A percentile compares a stretch with the other conserved stretches of the same genome.
These are phyloP conservation scores for Urochloa ruziziensis DNA, from an alignment of 176 grass and related monocot genomes.

Conservation along the genomic window DNA sequence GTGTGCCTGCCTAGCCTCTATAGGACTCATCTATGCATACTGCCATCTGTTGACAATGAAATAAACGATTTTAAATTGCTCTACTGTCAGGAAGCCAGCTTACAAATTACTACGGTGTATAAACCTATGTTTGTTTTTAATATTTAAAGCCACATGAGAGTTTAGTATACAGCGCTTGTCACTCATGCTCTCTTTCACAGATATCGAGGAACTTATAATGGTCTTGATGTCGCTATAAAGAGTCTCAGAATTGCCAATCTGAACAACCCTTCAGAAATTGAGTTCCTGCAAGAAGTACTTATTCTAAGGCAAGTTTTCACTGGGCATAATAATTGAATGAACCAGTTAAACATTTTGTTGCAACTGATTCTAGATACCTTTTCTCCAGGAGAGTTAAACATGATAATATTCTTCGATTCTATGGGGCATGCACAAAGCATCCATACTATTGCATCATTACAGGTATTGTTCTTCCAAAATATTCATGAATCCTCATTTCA, in stretches of 20 bases:
- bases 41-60: constrained; percentile 15
- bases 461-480: no score
- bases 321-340: constrained; percentile 6
- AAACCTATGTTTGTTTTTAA: background rate
- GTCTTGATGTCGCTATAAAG: constrained; percentile 80
- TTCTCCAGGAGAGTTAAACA: no score
- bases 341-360: background rate
- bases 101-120: background rate
- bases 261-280: constrained; percentile 51
- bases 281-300: constrained; percentile 84
- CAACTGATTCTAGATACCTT: no score
- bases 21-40: background rate
- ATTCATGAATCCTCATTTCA: no score
- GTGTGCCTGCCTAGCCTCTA: background rate
- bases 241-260: constrained; percentile 59
- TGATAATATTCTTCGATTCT: no score
- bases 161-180: background rate
- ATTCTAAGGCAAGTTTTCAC: constrained; percentile 79
- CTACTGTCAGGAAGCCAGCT: background rate
- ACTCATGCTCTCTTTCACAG: constrained; percentile 41
- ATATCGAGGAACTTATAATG: constrained; percentile 66
- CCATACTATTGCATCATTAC: no score
- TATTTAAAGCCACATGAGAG: background rate
- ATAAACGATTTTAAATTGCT: background rate
- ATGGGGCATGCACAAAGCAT: no score